Conservation (phyloP, 305 asterid genomes). For the Andrographis paniculata region DNA sequence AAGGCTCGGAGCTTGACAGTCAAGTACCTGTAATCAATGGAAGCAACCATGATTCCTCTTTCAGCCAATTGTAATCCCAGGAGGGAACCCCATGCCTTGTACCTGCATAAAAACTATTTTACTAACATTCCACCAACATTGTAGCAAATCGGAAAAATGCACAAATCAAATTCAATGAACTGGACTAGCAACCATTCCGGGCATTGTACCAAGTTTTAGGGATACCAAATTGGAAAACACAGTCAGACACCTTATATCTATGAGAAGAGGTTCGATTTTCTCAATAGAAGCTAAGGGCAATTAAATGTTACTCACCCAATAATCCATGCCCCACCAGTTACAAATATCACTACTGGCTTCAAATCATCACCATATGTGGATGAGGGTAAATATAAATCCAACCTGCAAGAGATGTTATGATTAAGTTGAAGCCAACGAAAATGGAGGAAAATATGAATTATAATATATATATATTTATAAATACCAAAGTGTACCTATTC, state of each 20-base stretch:
- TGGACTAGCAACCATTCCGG: too few relatives aligned
- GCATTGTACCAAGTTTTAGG: too few relatives aligned
- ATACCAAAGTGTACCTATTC: slow-evolving; percentile 48
- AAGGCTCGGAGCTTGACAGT: slow-evolving; percentile 9
- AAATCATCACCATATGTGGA: slow-evolving; percentile 34
- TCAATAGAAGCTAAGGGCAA: background rate
- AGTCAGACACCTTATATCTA: too few relatives aligned
- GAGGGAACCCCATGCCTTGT: slow-evolving; percentile 98
- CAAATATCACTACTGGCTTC: slow-evolving; percentile 89
- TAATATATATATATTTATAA: too few relatives aligned
- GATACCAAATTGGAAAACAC: too few relatives aligned
- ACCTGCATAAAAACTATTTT: slow-evolving; percentile 36
- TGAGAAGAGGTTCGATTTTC: too few relatives aligned
- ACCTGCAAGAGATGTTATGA: slow-evolving; percentile 37
- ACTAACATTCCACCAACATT: slow-evolving; percentile 10
- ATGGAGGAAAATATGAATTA: slow-evolving; percentile 4
- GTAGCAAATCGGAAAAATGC: background rate
- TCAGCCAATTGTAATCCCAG: slow-evolving; percentile 84
- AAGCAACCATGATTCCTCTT: slow-evolving; percentile 89
- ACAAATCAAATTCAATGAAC: too few relatives aligned
- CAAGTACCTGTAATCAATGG: slow-evolving; percentile 86
- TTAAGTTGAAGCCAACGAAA: slow-evolving; percentile 15
- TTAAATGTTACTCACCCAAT: slow-evolving; percentile 43
- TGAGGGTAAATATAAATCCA: slow-evolving; percentile 85
- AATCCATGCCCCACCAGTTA: slow-evolving; percentile 99